Base-by-base conservation (phyloP, 371 early-diverging fungal genomes). In the Syncephalastrum monosporum region DNA sequence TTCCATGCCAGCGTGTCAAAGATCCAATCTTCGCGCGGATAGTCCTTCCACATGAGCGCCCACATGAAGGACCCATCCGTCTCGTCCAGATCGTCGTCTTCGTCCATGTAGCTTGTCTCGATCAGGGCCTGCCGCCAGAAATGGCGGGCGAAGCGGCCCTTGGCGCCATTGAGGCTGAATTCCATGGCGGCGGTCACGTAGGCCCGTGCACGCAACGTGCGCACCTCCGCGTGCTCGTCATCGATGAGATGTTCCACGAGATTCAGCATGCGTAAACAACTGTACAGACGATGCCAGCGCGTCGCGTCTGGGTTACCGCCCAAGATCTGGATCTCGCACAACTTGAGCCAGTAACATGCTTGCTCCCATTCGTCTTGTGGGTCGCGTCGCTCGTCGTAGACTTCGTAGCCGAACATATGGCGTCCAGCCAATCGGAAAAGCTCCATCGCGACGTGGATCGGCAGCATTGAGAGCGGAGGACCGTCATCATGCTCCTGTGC, bases 181-280 rank as follows among this genome's bases (percentile, higher is more conserved):
- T 72, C 70, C 55, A 78, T 67, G 41, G 78, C 67, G 7, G 78
- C 78, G 2, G 71, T 74, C 12, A 72, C 70, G 59, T 78, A 78
- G 21, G 67, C 71, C 27, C 78, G 75, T 10, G 72, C 64, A 10
- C 63, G 67, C 6, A 59, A 57, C 33, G 64, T 43, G 24, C 38
- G 8, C 15, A 51, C 45, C 21, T 62, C 46, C 6, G 59, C 60
- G 24, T 70, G 59, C 1, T 57, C 53, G 25, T 68, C 68, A 12
- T 68, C 63, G 24, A 74, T 72, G 7, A 77, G 47, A 2, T 60
- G 52, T 52, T 78, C 74, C 17, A 71, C 62, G 41, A 67, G 42
- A 24, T 78, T 78, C 50, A 78, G 51, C 70, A 72, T 74, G 16
- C 67, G 65, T 7, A 74, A 50, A 42, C 78, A 68, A 38, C 57